phyloP scores from a whole-genome alignment of 2,329 filamentous ascomycete species.

The Pseudogymnoascus sp. region DNA sequence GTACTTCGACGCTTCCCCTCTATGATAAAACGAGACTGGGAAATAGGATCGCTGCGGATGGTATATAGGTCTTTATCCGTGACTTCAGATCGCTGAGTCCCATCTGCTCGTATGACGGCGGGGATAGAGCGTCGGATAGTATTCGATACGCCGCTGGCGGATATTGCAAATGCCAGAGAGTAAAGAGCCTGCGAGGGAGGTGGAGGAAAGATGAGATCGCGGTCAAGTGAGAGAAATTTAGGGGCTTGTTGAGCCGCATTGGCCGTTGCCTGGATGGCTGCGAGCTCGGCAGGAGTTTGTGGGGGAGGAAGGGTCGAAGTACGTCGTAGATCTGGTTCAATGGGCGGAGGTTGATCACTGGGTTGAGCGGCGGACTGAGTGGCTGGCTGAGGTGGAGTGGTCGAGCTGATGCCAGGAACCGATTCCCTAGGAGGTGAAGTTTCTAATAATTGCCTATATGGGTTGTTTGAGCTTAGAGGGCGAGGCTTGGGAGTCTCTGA shows the following conservation, averaged over 20 bases:
- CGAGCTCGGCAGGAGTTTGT: not conserved
- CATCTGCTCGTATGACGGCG: not conserved
- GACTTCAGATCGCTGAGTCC: not conserved
- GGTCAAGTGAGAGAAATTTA: not conserved
- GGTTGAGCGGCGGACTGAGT: not conserved
- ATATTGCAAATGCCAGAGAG: not conserved
- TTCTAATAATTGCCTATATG: not conserved
- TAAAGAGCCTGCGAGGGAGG: conserved; percentile 8
- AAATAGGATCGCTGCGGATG: not conserved
- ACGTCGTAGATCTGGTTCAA: no score
- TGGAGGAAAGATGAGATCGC: conserved; percentile 2
- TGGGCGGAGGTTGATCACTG: not conserved
- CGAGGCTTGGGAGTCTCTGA: not conserved
- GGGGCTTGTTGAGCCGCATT: not conserved
- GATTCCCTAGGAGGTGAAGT: not conserved
- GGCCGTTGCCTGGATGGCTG: not conserved
- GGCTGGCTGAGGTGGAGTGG: not conserved
- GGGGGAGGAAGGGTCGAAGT: not conserved
- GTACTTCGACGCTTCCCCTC: conserved; percentile 6
- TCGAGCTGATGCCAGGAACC: not conserved
- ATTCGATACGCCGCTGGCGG: not conserved
- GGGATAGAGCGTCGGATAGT: conserved; percentile 1
- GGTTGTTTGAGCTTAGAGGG: not conserved
- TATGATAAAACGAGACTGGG: not conserved
- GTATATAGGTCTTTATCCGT: conserved; percentile 1